Evolutionary conservation across 306 rosid species (phyloP).

Genomic region (Boehmeria nivea): DNA sequence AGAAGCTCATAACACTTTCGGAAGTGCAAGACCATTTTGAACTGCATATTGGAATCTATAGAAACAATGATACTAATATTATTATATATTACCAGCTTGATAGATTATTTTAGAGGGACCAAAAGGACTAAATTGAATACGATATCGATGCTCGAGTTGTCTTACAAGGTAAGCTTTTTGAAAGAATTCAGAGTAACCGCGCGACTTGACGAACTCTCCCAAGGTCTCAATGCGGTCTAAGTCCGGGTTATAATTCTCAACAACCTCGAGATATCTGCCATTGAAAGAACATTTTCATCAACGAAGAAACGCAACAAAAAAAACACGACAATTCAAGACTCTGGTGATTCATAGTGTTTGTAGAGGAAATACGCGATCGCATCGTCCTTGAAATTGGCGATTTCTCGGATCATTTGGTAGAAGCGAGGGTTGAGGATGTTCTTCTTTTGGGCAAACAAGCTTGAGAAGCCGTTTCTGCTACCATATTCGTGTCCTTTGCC

Average conservation of each 20-base stretch:
- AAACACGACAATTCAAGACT: no score
- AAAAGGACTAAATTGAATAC: no score
- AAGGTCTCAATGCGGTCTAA: conserved; percentile 66
- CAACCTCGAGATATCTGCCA: conserved; percentile 72
- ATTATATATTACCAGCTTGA: no score
- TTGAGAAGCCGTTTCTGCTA: conserved; percentile 59
- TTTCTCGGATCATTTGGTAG: conserved; percentile 76
- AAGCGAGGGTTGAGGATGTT: conserved; percentile 64
- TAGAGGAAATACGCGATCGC: conserved; percentile 34
- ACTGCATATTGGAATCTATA: conserved; percentile 74
- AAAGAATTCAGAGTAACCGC: conserved; percentile 73
- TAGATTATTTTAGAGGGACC: no score
- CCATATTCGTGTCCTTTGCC: conserved; percentile 89
- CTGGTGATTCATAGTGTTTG: no score
- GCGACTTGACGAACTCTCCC: conserved; percentile 60
- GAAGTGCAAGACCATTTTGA: conserved; percentile 80
- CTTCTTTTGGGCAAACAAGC: conserved; percentile 75
- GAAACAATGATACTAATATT: not conserved
- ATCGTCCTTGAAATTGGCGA: conserved; percentile 64
- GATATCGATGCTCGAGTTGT: no score
- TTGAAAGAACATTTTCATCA: no score
- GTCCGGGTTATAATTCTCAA: conserved; percentile 63
- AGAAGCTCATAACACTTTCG: conserved; percentile 70
- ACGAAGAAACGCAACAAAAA: no score
- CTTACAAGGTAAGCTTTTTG: conserved; percentile 78